These are phyloP conservation scores for Phytophthora europaea DNA, from an alignment of 352 stramenopile genomes.

Conservation along the genomic window DNA sequence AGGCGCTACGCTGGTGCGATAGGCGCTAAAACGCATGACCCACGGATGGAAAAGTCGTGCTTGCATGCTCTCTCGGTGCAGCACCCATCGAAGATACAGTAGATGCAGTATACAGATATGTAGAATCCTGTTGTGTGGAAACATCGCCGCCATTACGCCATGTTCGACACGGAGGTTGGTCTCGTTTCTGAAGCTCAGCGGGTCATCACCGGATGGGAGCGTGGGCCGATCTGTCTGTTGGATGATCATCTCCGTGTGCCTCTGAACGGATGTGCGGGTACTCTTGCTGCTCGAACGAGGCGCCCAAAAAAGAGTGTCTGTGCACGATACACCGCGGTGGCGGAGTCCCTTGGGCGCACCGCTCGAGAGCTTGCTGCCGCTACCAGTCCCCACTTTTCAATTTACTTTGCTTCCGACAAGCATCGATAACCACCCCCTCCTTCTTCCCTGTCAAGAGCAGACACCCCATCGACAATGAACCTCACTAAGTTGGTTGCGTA, in stretches of 20 bases:
- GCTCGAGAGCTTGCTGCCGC: conserved; percentile 11
- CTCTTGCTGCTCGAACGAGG: conserved; percentile 32
- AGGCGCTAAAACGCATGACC: conserved; percentile 7
- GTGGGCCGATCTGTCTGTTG: conserved; percentile 31
- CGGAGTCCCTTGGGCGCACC: conserved; percentile 13
- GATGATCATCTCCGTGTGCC: conserved; percentile 28
- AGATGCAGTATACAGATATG: too few species aligned
- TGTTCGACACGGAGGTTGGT: conserved; percentile 27
- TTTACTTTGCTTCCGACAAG: conserved; percentile 38
- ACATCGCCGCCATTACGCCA: conserved; percentile 19
- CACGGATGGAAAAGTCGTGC: conserved; percentile 8
- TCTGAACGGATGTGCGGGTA: conserved; percentile 22
- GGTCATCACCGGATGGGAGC: conserved; percentile 24
- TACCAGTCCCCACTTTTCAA: conserved; percentile 34
- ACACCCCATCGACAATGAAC: conserved; percentile 34
- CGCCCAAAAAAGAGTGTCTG: background rate
- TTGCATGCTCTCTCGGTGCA: conserved; percentile 29
- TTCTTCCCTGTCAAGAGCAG: conserved; percentile 1
- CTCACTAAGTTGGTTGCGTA: conserved; percentile 39
- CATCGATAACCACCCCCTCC: conserved; percentile 24
- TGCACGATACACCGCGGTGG: conserved; percentile 12
- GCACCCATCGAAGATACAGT: conserved; percentile 14
- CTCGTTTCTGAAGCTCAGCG: conserved; percentile 25
- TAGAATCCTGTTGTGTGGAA: conserved; percentile 15
- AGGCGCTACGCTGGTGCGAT: conserved; percentile 15